Evolutionary conservation across 345 rosid genomes (phyloP), one percentile per base, ranked within the genome.

Genomic region (Reutealis trisperma): DNA sequence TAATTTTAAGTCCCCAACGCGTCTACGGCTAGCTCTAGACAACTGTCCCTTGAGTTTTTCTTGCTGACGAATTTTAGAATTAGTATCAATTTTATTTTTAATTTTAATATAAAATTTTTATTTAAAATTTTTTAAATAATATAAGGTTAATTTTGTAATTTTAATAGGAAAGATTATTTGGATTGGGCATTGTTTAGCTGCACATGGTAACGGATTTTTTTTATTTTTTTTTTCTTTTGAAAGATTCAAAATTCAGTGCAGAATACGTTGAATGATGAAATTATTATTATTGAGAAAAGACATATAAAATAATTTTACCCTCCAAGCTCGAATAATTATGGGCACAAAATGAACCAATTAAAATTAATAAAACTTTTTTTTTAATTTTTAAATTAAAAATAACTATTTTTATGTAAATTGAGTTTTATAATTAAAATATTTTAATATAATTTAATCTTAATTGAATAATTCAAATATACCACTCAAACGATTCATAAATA

Each of bases 1-100:
- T 47, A 27, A 54, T 22, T 70, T 18, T 77, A 11, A 1, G 63
- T 49, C 4, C 0, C 3, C 2, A 30, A 65, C 81, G 76, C 76
- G 81, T 72, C 76, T 64, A 11, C 2, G 80, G 15, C 72, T 58
- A 15, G 45, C 63, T 75, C 51, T 10, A 44, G 81, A 57, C 60
- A 64, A 21, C 72, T 8, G 42, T 51, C 62, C 73, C 16, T 19
- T 54, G 19, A 6, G 8, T 19, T 54, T 14, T 18, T 54, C 21
- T 54, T 54, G 0, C 8, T 54, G 59, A 54, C 58, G 58, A 54
- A 16, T 54, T 54, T 54, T 54, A 16, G 1, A 15, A 18, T 5
- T 19, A 54, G 6, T 54, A 54, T 2, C 5, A 52, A 16, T 52
- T 15, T 16, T n/a, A n/a, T n/a, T n/a, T n/a, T n/a, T 18, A 16